Conservation (phyloP, 2,329 filamentous ascomycete genomes). For the Aspergillus oerlinghausenensis region DNA sequence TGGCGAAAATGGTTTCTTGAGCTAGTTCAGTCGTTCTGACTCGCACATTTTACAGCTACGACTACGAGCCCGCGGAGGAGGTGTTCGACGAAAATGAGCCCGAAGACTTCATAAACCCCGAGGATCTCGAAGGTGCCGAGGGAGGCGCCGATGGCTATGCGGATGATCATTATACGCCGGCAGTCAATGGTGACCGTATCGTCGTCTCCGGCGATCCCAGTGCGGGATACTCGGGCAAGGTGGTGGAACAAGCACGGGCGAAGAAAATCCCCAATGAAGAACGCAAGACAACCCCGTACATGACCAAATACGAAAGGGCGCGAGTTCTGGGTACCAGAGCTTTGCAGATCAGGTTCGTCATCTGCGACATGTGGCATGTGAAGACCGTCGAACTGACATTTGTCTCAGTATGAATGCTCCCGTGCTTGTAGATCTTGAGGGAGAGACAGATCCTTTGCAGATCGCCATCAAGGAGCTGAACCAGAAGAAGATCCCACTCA, state of each 20-base stretch:
- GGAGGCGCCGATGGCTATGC: conserved; percentile 54
- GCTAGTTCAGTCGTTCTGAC: conserved; percentile 25
- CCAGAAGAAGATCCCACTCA: conserved; percentile 97
- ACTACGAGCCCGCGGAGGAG: conserved; percentile 56
- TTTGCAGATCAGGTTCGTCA: conserved; percentile 81
- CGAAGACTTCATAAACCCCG: conserved; percentile 54
- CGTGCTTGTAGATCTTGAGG: conserved; percentile 91
- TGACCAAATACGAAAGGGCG: conserved; percentile 98
- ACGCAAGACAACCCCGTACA: conserved; percentile 90
- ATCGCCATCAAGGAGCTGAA: conserved; percentile 96
- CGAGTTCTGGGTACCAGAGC: conserved; percentile 90
- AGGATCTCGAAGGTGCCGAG: conserved; percentile 51
- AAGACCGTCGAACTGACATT: background rate
- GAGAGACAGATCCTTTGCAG: conserved; percentile 94
- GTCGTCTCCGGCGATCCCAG: conserved; percentile 50
- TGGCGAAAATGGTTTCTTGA: conserved; percentile 7
- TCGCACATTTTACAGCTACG: conserved; percentile 32
- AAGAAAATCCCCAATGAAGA: conserved; percentile 90
- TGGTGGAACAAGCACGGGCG: conserved; percentile 57
- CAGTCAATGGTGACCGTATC: conserved; percentile 37
- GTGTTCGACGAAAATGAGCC: conserved; percentile 64
- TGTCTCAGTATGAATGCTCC: conserved; percentile 84
- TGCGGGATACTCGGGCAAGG: conserved; percentile 47
- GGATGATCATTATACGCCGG: conserved; percentile 36
- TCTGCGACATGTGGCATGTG: background rate